Conservation (phyloP, 441 rosid genomes). For the Jatropha podagrica region DNA sequence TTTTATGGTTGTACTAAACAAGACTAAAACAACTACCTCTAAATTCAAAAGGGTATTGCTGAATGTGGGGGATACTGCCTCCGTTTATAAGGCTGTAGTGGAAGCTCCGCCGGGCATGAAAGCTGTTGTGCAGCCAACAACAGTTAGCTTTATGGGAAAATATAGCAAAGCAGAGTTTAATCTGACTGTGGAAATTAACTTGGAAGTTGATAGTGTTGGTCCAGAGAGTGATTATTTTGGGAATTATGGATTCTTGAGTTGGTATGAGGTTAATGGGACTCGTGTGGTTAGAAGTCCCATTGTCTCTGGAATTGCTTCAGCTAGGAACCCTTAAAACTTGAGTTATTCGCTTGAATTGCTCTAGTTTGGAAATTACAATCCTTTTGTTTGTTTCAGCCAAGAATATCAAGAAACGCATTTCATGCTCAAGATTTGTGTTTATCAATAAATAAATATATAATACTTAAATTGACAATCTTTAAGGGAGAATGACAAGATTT, state of each 20-base stretch:
- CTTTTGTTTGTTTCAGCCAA: not conserved
- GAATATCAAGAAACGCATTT: not conserved
- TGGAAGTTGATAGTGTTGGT: constrained; percentile 13
- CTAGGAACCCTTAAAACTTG: constrained; percentile 9
- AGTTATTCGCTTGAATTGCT: constrained; percentile 4
- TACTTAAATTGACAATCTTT: too few species aligned
- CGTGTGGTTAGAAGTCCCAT: constrained; percentile 44
- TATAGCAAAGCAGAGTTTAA: constrained; percentile 37
- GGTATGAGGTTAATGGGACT: constrained; percentile 45
- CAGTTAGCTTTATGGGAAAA: constrained; percentile 27
- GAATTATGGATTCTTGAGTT: constrained; percentile 39
- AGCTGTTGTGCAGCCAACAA: constrained; percentile 32
- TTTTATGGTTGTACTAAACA: constrained; percentile 42
- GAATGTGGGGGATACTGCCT: constrained; percentile 32
- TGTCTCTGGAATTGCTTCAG: constrained; percentile 41
- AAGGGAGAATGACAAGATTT: too few species aligned
- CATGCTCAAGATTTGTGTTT: not conserved
- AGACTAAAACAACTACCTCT: constrained; percentile 37
- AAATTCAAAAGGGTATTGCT: constrained; percentile 44
- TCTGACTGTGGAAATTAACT: constrained; percentile 33
- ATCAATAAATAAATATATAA: too few species aligned
- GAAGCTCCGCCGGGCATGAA: constrained; percentile 36
- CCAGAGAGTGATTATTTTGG: constrained; percentile 37
- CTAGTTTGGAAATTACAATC: too few species aligned
- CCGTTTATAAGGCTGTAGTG: constrained; percentile 29